Evolutionary conservation across 495 filamentous ascomycete species (phyloP).

Genomic region (Filosporella fistucella): DNA sequence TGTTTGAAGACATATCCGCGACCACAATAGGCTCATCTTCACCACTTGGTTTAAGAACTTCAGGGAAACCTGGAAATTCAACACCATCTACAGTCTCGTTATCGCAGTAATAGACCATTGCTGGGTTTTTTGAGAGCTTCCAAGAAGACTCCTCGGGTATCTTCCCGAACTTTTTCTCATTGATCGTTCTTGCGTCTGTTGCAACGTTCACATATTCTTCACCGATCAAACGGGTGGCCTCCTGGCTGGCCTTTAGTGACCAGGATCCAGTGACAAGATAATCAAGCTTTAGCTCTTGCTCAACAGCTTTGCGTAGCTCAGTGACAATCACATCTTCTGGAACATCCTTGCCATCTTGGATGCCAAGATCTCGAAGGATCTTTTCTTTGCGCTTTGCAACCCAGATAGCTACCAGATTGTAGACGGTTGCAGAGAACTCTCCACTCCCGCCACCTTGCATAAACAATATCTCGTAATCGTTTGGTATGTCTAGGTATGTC

Average conservation of each 20-base stretch:
- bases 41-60: constrained; percentile 41
- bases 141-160: constrained; percentile 75
- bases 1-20: constrained; percentile 85
- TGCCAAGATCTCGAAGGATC: constrained; percentile 30
- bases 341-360: constrained; percentile 30
- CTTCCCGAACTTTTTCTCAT: constrained; percentile 81
- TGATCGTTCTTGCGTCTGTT: constrained; percentile 61
- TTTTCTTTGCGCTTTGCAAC: constrained; percentile 55
- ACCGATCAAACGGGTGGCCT: constrained; percentile 72
- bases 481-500: constrained; percentile 67
- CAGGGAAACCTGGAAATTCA: constrained; percentile 80
- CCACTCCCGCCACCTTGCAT: constrained; percentile 82
- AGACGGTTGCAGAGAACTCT: constrained; percentile 74
- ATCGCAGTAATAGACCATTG: constrained; percentile 86
- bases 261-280: constrained; percentile 93
- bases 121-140: constrained; percentile 69
- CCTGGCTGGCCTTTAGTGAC: constrained; percentile 88
- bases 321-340: constrained; percentile 48
- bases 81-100: constrained; percentile 96
- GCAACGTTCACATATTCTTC: constrained; percentile 75
- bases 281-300: constrained; percentile 69
- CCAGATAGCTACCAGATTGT: constrained; percentile 80
- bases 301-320: constrained; percentile 56
- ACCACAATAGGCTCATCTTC: constrained; percentile 57
- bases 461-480: constrained; percentile 72